Base-by-base conservation (phyloP, 1,139 yeast genomes). In the Insectozyma bohioensis region DNA sequence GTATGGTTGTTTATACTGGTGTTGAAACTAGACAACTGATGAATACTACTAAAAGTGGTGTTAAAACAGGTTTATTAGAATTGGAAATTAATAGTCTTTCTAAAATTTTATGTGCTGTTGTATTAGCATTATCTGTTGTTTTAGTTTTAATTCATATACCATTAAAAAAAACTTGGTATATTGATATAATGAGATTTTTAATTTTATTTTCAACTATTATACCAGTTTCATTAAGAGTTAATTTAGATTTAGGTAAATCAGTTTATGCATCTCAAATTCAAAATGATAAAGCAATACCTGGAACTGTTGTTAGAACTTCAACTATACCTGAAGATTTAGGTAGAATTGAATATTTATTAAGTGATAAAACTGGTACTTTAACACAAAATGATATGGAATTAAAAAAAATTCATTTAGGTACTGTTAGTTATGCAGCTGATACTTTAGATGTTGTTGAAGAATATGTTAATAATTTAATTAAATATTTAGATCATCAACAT, bases 241-340 rank as follows among this genome's bases (percentile, higher is more conserved):
- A 94, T 54, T 67, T 94, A 30, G 99, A 94, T 58, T 72, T 94
- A 53, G 98, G 97, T 5, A 94, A 94, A 58, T 83, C 95, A 0
- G 97, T 94, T 2, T 94, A 92, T 55, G 97, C 97, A 1, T 80
- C 87, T 37, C 97, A 94, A 53, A 94, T 94, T 41, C 95, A 92
- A 54, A 88, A 84, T 39, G 99, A 94, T 56, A 47, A 56, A 15
- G 73, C 79, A 6, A 92, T 94, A 13, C 82, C 86, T 2, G 87
- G 80, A 9, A 90, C 98, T 0, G 78, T 94, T 40, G 99, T 94
- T 4, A 77, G 99, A 52, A 92, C 98, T 0, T 87, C 97, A 33
- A 94, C 98, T 0, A 94, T 94, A 29, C 98, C 98, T 1, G 99
- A 94, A 59, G 99, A 94, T 60, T 67, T 94, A 44, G 99, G 99